phyloP scores from a whole-genome alignment of 2,329 filamentous ascomycete genomes.

The Fulvia fulva region DNA sequence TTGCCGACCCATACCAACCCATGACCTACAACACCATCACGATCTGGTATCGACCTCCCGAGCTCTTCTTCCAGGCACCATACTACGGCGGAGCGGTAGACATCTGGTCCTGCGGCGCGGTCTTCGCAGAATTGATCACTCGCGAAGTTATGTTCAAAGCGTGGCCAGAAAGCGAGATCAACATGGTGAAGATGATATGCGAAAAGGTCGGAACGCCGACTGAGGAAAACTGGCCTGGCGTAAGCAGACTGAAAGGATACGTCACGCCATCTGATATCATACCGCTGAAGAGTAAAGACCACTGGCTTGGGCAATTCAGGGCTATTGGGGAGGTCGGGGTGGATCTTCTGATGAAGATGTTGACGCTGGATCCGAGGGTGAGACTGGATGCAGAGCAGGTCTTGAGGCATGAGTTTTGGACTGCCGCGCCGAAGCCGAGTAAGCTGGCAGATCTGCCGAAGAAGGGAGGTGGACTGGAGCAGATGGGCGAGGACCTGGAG shows the following conservation, averaged over 20 bases:
- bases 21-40: constrained; percentile 98
- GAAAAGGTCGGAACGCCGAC: constrained; percentile 83
- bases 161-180: constrained; percentile 76
- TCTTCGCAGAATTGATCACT: constrained; percentile 86
- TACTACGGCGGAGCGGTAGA: constrained; percentile 91
- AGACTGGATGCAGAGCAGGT: constrained; percentile 73
- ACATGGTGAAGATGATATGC: constrained; percentile 80
- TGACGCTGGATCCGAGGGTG: constrained; percentile 81
- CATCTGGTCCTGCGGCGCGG: constrained; percentile 87
- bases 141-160: constrained; percentile 69
- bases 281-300: constrained; percentile 60
- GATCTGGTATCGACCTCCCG: constrained; percentile 91
- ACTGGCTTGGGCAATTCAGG: constrained; percentile 73
- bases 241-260: constrained; percentile 75
- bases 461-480: constrained; percentile 68
- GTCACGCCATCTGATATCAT: constrained; percentile 62
- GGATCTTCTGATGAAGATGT: constrained; percentile 80
- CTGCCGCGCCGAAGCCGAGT: constrained; percentile 75
- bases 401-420: constrained; percentile 83
- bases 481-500: constrained; percentile 78
- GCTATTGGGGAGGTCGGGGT: constrained; percentile 78
- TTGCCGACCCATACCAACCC: constrained; percentile 75
- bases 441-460: constrained; percentile 75
- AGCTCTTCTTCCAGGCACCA: constrained; percentile 83
- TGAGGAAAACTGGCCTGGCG: constrained; percentile 93